A percentile compares a stretch with the other conserved stretches of the same genome.
Conservation (phyloP, 495 filamentous ascomycete species). For the Aspergillus ellipticus region DNA sequence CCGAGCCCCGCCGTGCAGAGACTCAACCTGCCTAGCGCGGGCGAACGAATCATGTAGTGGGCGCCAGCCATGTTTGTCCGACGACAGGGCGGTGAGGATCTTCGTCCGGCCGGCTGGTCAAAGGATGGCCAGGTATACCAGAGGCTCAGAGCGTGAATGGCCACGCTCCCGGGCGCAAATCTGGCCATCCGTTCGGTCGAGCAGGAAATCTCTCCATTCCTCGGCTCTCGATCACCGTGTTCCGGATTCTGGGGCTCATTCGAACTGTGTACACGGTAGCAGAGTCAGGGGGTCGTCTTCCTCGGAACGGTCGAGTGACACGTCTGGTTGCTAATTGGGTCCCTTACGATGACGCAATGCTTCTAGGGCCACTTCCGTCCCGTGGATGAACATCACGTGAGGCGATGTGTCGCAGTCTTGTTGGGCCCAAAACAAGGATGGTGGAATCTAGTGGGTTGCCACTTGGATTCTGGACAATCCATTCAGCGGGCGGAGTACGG, state of each 20-base stretch:
- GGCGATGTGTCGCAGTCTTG: not conserved
- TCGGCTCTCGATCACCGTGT: not conserved
- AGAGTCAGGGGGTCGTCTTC: slow-evolving; percentile 11
- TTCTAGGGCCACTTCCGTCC: slow-evolving; percentile 5
- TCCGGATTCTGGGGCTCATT: not conserved
- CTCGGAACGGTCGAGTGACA: slow-evolving; percentile 14
- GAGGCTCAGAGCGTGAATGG: not conserved
- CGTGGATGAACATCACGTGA: slow-evolving; percentile 22
- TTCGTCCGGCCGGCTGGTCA: not conserved
- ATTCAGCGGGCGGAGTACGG: not conserved
- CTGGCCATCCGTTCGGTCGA: not conserved
- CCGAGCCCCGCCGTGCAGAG: slow-evolving; percentile 8
- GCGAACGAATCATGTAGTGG: slow-evolving; percentile 8
- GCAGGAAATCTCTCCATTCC: slow-evolving; percentile 1
- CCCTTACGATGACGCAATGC: slow-evolving; percentile 21
- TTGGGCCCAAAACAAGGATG: slow-evolving; percentile 6
- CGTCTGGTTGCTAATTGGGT: slow-evolving; percentile 16
- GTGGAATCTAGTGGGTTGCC: slow-evolving; percentile 14
- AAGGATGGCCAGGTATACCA: not conserved
- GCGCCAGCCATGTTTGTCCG: slow-evolving; percentile 2
- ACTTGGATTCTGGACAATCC: slow-evolving; percentile 15
- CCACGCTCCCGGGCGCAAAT: not conserved
- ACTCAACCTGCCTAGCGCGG: not conserved
- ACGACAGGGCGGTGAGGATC: slow-evolving; percentile 11
- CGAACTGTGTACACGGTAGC: too few relatives aligned